phyloP scores from a whole-genome alignment of 164 flowering plant species.

The Litsea cubeba region DNA sequence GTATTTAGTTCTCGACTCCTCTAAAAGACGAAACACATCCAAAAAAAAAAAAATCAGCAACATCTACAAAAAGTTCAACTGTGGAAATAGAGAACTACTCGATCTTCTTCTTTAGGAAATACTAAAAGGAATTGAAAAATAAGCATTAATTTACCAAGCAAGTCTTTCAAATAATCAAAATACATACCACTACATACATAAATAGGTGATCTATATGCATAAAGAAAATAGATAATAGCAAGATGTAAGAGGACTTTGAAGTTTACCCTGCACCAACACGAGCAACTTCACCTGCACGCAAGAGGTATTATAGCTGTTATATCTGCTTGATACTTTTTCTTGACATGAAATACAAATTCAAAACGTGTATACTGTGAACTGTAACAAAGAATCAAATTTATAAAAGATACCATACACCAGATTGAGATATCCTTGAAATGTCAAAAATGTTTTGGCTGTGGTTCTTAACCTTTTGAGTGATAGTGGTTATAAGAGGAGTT shows the following conservation, averaged over 20 bases:
- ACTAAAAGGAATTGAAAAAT: background rate
- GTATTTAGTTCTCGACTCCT: too few species aligned
- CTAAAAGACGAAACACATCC: too few species aligned
- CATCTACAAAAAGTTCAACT: too few species aligned
- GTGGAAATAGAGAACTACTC: background rate
- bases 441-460: background rate
- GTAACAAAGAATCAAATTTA: too few species aligned
- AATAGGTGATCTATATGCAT: background rate
- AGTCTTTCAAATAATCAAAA: background rate
- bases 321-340: background rate
- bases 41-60: too few species aligned
- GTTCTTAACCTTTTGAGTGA: background rate
- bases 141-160: background rate
- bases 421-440: background rate
- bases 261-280: conserved; percentile 91
- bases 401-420: background rate
- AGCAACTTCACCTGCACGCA: conserved; percentile 80
- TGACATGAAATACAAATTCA: background rate
- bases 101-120: background rate
- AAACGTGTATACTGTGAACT: too few species aligned
- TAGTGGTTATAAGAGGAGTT: background rate
- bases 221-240: background rate
- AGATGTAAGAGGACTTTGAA: background rate
- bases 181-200: background rate
- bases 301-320: background rate